Evolutionary conservation across 352 stramenopile genomes (phyloP).

Genomic region (Globisporangium megalacanthum): DNA sequence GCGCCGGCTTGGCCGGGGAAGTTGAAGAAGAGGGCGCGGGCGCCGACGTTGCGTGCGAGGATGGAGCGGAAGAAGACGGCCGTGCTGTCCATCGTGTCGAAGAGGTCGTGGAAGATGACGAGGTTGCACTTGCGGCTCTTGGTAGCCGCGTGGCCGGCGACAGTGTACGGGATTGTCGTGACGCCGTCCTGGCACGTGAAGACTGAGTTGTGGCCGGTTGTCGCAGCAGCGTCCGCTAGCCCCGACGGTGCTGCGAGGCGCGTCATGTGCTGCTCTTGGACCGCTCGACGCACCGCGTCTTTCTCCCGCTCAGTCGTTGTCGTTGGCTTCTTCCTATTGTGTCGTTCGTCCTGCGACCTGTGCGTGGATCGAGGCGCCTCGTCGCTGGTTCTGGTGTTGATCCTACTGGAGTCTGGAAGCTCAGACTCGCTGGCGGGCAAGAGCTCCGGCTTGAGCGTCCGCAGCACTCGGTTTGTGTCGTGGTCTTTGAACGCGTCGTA

Average conservation of each 20-base stretch:
- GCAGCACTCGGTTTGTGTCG: conserved; percentile 36
- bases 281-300: conserved; percentile 33
- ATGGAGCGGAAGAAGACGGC: conserved; percentile 86
- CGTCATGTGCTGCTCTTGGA: conserved; percentile 77
- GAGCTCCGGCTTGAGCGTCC: conserved; percentile 47
- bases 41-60: conserved; percentile 67
- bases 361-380: background rate
- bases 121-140: conserved; percentile 76
- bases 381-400: background rate
- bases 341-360: background rate
- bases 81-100: conserved; percentile 89
- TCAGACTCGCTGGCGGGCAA: conserved; percentile 15
- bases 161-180: conserved; percentile 77
- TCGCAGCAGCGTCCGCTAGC: conserved; percentile 23
- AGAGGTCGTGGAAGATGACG: conserved; percentile 91
- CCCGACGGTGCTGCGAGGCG: conserved; percentile 45
- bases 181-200: conserved; percentile 74
- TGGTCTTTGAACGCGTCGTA: conserved; percentile 28
- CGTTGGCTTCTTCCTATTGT: background rate
- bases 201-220: conserved; percentile 21
- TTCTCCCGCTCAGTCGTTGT: conserved; percentile 8
- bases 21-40: conserved; percentile 89
- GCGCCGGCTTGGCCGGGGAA: conserved; percentile 86
- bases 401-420: background rate
- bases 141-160: conserved; percentile 64